Evolutionary conservation across 164 flowering plant genomes (phyloP).

Genomic region (Echeveria elegans): DNA sequence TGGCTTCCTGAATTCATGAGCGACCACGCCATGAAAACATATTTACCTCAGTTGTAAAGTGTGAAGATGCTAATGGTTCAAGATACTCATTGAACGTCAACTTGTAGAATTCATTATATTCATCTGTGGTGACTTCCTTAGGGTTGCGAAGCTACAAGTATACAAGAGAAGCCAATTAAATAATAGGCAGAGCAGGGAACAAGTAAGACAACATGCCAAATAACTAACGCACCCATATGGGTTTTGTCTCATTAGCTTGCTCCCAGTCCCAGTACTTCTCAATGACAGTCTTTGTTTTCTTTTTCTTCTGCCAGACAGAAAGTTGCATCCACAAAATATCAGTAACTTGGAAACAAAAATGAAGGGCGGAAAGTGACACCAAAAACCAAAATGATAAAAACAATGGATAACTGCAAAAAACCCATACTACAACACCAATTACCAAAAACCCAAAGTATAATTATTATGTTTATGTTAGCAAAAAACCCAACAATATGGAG

Average conservation of each 20-base stretch:
- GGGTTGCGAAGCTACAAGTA: slow-evolving; percentile 75
- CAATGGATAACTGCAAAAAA: no score
- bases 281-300: slow-evolving; percentile 85
- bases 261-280: slow-evolving; percentile 99
- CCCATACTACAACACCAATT: no score
- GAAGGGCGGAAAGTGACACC: neutral
- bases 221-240: slow-evolving; percentile 67
- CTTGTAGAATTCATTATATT: slow-evolving; percentile 92
- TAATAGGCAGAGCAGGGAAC: neutral
- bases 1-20: neutral
- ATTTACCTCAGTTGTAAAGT: slow-evolving; percentile 91
- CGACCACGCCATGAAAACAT: neutral
- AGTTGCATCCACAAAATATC: neutral
- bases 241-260: slow-evolving; percentile 83
- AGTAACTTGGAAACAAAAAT: neutral
- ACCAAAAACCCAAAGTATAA: no score
- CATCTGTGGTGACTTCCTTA: slow-evolving; percentile 82
- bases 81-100: slow-evolving; percentile 83
- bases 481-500: no score
- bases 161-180: neutral
- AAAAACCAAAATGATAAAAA: neutral
- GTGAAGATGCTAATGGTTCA: slow-evolving; percentile 94
- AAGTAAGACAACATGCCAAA: slow-evolving; percentile 14
- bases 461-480: no score
- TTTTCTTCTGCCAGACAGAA: slow-evolving; percentile 56